phyloP scores from a whole-genome alignment of 441 rosid genomes.

The Corymbia citriodora region DNA sequence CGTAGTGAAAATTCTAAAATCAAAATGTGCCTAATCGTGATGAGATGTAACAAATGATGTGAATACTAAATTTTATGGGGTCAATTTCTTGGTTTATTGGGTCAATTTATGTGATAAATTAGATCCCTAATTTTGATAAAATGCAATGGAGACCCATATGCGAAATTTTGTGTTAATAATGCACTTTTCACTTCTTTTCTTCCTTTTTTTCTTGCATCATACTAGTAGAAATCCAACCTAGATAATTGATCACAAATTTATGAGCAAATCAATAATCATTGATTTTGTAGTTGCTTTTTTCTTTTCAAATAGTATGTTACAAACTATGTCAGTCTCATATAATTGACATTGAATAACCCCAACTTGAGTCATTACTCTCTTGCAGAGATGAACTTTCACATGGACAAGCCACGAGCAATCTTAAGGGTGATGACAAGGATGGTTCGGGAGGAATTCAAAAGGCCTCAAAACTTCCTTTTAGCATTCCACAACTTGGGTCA shows the following conservation, averaged over 20 bases:
- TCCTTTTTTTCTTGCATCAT: neutral
- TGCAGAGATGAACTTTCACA: neutral
- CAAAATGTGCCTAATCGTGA: neutral
- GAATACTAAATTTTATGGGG: neutral
- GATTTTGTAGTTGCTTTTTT: too few relatives aligned
- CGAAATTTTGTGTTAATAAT: neutral
- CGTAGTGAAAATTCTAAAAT: too few relatives aligned
- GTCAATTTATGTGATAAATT: neutral
- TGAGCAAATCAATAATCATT: too few relatives aligned
- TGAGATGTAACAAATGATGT: neutral
- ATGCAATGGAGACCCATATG: neutral
- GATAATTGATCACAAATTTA: too few relatives aligned
- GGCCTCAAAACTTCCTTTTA: neutral
- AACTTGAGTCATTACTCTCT: neutral
- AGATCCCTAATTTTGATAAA: neutral
- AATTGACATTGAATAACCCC: neutral
- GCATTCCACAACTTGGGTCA: neutral
- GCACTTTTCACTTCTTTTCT: neutral
- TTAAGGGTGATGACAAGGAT: neutral
- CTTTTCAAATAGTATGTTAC: neutral
- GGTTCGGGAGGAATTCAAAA: neutral
- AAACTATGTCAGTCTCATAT: neutral
- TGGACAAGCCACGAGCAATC: neutral
- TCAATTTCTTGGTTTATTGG: neutral
- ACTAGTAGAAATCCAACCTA: neutral